phyloP scores from a whole-genome alignment of 768 basidiomycete species.

The Kwoniella heveanensis region DNA sequence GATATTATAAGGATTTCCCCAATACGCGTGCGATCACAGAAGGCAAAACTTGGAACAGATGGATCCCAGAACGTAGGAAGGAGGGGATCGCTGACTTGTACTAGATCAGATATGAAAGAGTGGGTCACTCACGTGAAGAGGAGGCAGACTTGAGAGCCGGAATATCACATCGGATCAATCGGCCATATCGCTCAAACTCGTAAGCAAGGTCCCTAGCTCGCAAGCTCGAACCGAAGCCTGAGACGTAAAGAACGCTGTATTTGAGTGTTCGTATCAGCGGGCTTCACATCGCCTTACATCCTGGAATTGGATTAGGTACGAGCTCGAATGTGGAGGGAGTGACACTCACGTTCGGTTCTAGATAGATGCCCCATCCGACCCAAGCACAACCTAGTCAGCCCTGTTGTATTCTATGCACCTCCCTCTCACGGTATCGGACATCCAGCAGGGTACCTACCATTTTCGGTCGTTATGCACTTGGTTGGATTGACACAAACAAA shows the following conservation, averaged over 20 bases:
- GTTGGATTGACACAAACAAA: too few relatives aligned
- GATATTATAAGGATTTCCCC: background rate
- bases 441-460: background rate
- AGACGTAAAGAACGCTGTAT: conserved; percentile 51
- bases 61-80: too few relatives aligned
- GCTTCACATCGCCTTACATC: too few relatives aligned
- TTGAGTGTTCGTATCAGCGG: background rate
- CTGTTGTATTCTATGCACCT: background rate
- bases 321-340: background rate
- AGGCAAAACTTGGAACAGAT: background rate
- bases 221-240: conserved; percentile 45
- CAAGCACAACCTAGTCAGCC: background rate
- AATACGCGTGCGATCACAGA: background rate
- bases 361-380: background rate
- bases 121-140: conserved; percentile 50
- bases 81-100: too few relatives aligned
- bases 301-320: too few relatives aligned
- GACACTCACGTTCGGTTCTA: conserved; percentile 39
- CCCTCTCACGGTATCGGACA: too few relatives aligned
- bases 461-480: too few relatives aligned
- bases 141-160: conserved; percentile 44
- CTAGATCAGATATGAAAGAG: too few relatives aligned
- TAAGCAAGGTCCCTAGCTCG: conserved; percentile 51
- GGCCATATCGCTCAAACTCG: conserved; percentile 53
- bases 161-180: conserved; percentile 49